Conservation (phyloP, 768 basidiomycete genomes). For the Leccinellum luteum region DNA sequence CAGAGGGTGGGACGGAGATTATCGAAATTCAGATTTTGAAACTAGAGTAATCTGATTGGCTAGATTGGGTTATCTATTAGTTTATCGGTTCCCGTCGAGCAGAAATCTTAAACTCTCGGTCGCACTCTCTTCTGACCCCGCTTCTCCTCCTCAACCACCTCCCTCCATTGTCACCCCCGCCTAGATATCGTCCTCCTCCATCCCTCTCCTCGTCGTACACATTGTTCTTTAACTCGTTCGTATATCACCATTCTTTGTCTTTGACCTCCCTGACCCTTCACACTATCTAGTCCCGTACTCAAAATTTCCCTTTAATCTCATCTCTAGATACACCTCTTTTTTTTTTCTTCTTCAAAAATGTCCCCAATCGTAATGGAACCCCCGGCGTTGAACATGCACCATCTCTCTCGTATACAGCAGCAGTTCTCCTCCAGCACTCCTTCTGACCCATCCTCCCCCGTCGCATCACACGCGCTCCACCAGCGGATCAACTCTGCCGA, state of each 20-base stretch:
- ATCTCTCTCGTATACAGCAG: slow-evolving; percentile 49
- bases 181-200: background rate
- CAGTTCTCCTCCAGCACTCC: slow-evolving; percentile 38
- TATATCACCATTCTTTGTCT: background rate
- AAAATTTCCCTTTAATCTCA: slow-evolving; percentile 29
- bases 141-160: slow-evolving; percentile 24
- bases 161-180: slow-evolving; percentile 1
- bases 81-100: slow-evolving; percentile 38
- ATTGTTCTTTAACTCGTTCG: background rate
- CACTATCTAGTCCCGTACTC: slow-evolving; percentile 21
- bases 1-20: slow-evolving; percentile 11
- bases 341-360: slow-evolving; percentile 36
- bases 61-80: slow-evolving; percentile 37
- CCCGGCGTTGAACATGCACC: slow-evolving; percentile 51
- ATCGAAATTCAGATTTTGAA: slow-evolving; percentile 24
- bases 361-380: slow-evolving; percentile 58
- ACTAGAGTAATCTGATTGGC: slow-evolving; percentile 36
- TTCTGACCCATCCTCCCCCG: slow-evolving; percentile 28
- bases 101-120: slow-evolving; percentile 36
- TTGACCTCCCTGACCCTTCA: slow-evolving; percentile 6
- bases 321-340: slow-evolving; percentile 28
- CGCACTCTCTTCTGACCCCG: slow-evolving; percentile 22
- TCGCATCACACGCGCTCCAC: slow-evolving; percentile 26
- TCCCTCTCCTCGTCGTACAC: too few species aligned
- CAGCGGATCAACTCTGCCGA: slow-evolving; percentile 30